Conservation (phyloP, 352 stramenopile species). For the Globisporangium cystogenes region DNA sequence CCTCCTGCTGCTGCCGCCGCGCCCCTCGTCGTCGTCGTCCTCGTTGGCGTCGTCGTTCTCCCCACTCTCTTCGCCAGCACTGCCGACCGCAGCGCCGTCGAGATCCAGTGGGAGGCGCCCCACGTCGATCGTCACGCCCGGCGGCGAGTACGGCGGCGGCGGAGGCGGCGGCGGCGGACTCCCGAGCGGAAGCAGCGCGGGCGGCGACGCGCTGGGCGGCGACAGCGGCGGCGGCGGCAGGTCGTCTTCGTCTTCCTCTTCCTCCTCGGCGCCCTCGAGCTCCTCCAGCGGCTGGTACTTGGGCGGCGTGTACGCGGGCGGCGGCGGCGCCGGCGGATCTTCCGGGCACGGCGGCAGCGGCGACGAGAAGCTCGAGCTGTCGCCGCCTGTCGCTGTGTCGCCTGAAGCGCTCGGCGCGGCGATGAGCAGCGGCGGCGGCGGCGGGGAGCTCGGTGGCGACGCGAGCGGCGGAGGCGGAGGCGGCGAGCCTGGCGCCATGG, state of each 20-base stretch:
- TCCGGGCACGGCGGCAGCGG: constrained; percentile 69
- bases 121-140: constrained; percentile 30
- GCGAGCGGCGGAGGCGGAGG: constrained; percentile 1
- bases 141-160: constrained; percentile 55
- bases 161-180: constrained; percentile 23
- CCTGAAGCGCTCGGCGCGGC: background rate
- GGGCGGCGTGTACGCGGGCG: constrained; percentile 55
- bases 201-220: constrained; percentile 24
- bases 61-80: background rate
- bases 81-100: background rate
- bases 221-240: constrained; percentile 41
- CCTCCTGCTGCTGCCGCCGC: too few relatives aligned
- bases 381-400: constrained; percentile 6
- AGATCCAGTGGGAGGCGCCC: background rate
- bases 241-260: constrained; percentile 23
- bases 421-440: too few relatives aligned
- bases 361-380: constrained; percentile 68
- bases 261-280: constrained; percentile 33
- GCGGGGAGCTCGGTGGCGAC: background rate
- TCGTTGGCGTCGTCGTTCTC: constrained; percentile 19
- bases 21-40: constrained; percentile 1
- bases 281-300: constrained; percentile 65
- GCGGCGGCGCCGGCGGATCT: constrained; percentile 51
- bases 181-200: constrained; percentile 4
- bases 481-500: constrained; percentile 3